Conservation (phyloP, 768 basidiomycete genomes). For the Mycena chlorophos region DNA sequence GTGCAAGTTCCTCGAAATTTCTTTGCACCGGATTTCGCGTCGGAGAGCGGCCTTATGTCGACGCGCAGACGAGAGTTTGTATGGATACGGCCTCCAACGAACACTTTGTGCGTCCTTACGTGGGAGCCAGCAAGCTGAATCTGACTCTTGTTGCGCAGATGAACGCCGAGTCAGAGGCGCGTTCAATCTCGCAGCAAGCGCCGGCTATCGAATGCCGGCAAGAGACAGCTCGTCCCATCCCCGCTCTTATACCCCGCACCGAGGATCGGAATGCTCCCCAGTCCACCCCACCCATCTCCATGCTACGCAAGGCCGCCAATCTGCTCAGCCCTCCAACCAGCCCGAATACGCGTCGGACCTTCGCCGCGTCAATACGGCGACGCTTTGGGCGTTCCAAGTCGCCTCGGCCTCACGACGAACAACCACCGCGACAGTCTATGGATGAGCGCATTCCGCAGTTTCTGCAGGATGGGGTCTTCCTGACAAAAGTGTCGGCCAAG, state of each 20-base stretch:
- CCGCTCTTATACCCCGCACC: not conserved
- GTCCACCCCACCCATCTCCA: slow-evolving; percentile 5
- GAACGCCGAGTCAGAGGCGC: not conserved
- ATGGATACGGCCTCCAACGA: not conserved
- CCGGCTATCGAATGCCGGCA: not conserved
- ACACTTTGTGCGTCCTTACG: not conserved
- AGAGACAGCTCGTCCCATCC: not conserved
- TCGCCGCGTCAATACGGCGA: slow-evolving; percentile 17
- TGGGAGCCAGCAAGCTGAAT: not conserved
- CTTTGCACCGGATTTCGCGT: too few relatives aligned
- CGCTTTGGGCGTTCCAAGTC: slow-evolving; percentile 1
- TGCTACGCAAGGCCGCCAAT: slow-evolving; percentile 16
- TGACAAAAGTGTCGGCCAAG: slow-evolving; percentile 81
- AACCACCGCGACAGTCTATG: not conserved
- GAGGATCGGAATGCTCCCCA: not conserved
- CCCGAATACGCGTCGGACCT: slow-evolving; percentile 8
- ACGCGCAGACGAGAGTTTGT: too few relatives aligned
- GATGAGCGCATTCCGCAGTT: slow-evolving; percentile 51
- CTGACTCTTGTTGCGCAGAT: not conserved
- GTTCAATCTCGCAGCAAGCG: not conserved
- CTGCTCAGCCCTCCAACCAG: slow-evolving; percentile 11
- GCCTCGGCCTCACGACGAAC: not conserved
- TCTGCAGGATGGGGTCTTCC: slow-evolving; percentile 59
- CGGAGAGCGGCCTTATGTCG: too few relatives aligned
- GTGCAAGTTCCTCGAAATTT: too few relatives aligned